A percentile compares a stretch with the other conserved stretches of the same genome.
phyloP scores from a whole-genome alignment of 2,329 filamentous ascomycete species.

The Diaporthe sp. region DNA sequence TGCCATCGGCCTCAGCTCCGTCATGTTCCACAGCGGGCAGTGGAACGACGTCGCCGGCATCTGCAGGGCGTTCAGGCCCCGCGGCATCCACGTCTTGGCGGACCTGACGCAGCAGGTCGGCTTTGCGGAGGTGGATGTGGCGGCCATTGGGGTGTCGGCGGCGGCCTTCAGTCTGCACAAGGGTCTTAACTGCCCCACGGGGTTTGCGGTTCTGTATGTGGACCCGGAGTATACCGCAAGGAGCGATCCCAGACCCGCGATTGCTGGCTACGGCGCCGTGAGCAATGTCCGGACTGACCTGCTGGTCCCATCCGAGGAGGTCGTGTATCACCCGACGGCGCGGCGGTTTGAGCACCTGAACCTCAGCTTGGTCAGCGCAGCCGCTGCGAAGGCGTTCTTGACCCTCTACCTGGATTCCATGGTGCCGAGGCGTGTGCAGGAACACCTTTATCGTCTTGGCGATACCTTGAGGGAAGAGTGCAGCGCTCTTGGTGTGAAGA shows the following conservation, averaged over 20 bases:
- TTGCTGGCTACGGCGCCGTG: slow-evolving; percentile 42
- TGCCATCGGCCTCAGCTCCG: slow-evolving; percentile 45
- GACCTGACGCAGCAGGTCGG: slow-evolving; percentile 48
- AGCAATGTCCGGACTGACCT: slow-evolving; percentile 37
- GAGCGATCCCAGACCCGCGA: slow-evolving; percentile 39
- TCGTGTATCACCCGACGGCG: slow-evolving; percentile 40
- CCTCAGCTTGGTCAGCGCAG: slow-evolving; percentile 40
- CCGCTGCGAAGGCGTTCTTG: slow-evolving; percentile 36
- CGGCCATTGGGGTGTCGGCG: slow-evolving; percentile 41
- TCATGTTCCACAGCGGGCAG: slow-evolving; percentile 48
- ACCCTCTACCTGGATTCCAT: slow-evolving; percentile 43
- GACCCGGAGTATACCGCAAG: slow-evolving; percentile 38
- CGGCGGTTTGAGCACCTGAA: slow-evolving; percentile 46
- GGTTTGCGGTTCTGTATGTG: slow-evolving; percentile 45
- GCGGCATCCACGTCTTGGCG: slow-evolving; percentile 45
- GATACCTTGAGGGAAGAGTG: slow-evolving; percentile 38
- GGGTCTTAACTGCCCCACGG: slow-evolving; percentile 45
- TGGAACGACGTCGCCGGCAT: slow-evolving; percentile 44
- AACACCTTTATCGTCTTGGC: slow-evolving; percentile 38
- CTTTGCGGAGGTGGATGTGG: slow-evolving; percentile 43
- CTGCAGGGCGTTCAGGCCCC: slow-evolving; percentile 39
- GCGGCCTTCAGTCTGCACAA: slow-evolving; percentile 47
- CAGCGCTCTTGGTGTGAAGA: slow-evolving; percentile 36
- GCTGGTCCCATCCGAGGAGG: slow-evolving; percentile 34
- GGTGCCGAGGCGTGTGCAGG: slow-evolving; percentile 40